phyloP scores from a whole-genome alignment of 352 stramenopile species.

The Phytophthora palmivora region DNA sequence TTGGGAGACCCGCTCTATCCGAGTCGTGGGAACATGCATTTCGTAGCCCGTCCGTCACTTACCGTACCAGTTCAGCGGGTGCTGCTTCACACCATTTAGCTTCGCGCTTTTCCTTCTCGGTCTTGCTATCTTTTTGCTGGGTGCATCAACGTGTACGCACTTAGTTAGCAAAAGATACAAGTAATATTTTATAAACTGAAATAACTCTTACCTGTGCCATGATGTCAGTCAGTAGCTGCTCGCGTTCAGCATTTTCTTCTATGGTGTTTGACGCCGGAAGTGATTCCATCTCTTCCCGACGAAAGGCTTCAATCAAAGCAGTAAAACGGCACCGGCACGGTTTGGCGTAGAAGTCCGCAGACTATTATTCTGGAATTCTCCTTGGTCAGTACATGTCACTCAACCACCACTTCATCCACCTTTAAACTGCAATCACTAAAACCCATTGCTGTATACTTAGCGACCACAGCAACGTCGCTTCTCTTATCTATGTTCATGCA shows the following conservation, averaged over 20 bases:
- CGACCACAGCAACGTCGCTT: too few species aligned
- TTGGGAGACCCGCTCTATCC: neutral
- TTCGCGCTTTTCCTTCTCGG: neutral
- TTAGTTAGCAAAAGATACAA: neutral
- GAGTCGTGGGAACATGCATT: neutral
- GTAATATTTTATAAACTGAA: too few species aligned
- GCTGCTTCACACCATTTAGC: neutral
- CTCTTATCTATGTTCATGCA: too few species aligned
- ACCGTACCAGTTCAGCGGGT: neutral
- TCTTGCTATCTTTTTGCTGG: neutral
- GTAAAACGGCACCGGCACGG: neutral
- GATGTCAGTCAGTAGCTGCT: slow-evolving; percentile 2
- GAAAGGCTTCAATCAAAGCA: slow-evolving; percentile 7
- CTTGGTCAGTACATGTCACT: too few species aligned
- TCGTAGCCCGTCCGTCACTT: neutral
- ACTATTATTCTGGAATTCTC: too few species aligned
- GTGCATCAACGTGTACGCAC: neutral
- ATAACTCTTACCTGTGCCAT: slow-evolving; percentile 1
- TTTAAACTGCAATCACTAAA: too few species aligned
- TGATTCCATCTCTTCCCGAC: slow-evolving; percentile 3
- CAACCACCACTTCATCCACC: too few species aligned
- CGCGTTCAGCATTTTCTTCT: too few species aligned
- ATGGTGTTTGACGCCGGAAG: slow-evolving; percentile 2
- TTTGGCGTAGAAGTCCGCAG: too few species aligned
- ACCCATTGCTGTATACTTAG: too few species aligned